Conservation (phyloP, 108 stramenopile genomes). For the Epithemia pelagica region DNA sequence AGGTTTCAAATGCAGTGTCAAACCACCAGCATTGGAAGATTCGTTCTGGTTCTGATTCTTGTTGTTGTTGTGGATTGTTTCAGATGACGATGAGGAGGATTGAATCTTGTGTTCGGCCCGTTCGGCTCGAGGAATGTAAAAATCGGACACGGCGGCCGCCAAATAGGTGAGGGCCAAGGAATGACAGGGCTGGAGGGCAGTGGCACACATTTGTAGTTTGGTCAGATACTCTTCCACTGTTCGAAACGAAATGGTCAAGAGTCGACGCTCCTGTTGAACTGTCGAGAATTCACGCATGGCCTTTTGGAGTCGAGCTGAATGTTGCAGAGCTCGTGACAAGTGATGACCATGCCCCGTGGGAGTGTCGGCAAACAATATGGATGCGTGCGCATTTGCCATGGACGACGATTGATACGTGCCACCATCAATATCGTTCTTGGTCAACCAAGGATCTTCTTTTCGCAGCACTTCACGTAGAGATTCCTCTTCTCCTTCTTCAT, state of each 20-base stretch:
- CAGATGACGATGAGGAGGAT: no score
- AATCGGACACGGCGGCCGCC: constrained; percentile 96
- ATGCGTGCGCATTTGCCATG: neutral
- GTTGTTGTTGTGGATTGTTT: constrained; percentile 8
- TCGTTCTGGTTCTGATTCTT: neutral
- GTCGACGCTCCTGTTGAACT: constrained; percentile 45
- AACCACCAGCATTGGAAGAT: constrained; percentile 9
- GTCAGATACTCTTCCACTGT: constrained; percentile 85
- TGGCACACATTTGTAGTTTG: constrained; percentile 54
- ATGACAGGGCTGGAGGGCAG: constrained; percentile 38
- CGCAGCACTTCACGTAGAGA: constrained; percentile 33
- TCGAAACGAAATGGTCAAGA: constrained; percentile 69
- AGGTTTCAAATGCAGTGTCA: constrained; percentile 60
- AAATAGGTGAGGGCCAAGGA: constrained; percentile 74
- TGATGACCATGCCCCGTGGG: constrained; percentile 15
- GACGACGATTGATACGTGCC: neutral
- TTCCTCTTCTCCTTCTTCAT: constrained; percentile 44
- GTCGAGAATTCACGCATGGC: constrained; percentile 37
- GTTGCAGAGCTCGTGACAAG: constrained; percentile 47
- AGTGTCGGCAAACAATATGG: neutral
- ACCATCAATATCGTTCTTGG: constrained; percentile 16
- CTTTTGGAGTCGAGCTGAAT: constrained; percentile 44
- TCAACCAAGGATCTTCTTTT: constrained; percentile 41
- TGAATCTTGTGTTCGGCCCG: constrained; percentile 93
- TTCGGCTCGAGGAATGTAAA: constrained; percentile 81